Evolutionary conservation across 192 early-diverging fungal species (phyloP), one percentile per base, ranked within the genome.

Genomic region (Mortierella hygrophila): DNA sequence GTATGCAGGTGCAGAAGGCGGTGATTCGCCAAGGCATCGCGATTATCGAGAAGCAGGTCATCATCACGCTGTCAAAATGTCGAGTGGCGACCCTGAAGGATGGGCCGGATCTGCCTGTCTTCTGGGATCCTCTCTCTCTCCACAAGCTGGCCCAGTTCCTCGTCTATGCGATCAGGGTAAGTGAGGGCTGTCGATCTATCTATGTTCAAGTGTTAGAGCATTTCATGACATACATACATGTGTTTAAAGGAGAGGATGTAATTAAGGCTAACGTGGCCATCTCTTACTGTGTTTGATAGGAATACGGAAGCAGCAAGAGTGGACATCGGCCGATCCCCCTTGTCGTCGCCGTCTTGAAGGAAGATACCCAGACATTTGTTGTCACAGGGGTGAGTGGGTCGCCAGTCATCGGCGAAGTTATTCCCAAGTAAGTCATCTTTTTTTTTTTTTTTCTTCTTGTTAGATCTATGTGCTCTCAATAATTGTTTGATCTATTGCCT

Each of bases 121-220:
- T 95, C 57, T 88, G 90, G 74, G 91, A 92, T 44, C 91, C 93
- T 11, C 81, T 94, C 29, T 93, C 92, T 15, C 88, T 98, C 37
- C 85, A 92, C 42, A 94, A 96, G 80, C 82, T 98, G n/a, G 95
- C 95, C 3, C 85, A 93, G 44, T 98, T 98, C 72, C 85, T 98
- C 35, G 93, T 94, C 80, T 94, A 96, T 73, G 95, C 95, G 0
- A 94, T 91, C 77, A 86, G 92, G 80, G 95, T 95, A 90, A 78
- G 75, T 9, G 8, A 32, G 42, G 10, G 7, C 57, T 35, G 35
- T 11, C 60, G 57, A 63, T n/a, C 70, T 26, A 72, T 72, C 70
- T 11, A 72, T 72, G 49, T 74, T 23, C 38, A 26, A 13, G 74
- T n/a, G 16, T 16, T 3, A 68, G 60, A 65, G 29, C 60, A 29